A percentile compares a stretch with the other conserved stretches of the same genome.
Evolutionary conservation across 2,329 filamentous ascomycete species (phyloP).

Genomic region (Rhexocercosporidium sp.): DNA sequence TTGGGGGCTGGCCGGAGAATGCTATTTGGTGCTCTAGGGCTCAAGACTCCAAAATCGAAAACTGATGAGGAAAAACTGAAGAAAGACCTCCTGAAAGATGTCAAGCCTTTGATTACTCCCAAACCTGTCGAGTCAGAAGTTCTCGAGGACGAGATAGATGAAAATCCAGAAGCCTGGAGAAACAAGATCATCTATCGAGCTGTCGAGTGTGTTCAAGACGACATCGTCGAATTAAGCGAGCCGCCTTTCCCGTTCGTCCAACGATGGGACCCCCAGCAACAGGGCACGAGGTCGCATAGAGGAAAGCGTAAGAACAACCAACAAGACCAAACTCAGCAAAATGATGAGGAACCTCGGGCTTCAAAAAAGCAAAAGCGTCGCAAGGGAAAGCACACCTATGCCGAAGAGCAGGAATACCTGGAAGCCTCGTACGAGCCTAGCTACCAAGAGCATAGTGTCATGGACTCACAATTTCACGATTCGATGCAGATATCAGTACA

Average conservation of each 20-base stretch:
- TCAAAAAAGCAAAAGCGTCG: conserved; percentile 57
- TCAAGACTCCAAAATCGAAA: conserved; percentile 70
- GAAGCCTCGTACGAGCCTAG: conserved; percentile 41
- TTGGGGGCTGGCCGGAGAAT: conserved; percentile 69
- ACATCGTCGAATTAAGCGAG: conserved; percentile 65
- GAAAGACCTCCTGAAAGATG: conserved; percentile 61
- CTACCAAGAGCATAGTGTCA: conserved; percentile 41
- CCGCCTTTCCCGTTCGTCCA: conserved; percentile 92
- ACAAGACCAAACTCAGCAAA: conserved; percentile 46
- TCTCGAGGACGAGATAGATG: conserved; percentile 42
- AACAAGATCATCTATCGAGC: conserved; percentile 75
- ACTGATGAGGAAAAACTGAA: conserved; percentile 69
- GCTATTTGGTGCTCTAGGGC: conserved; percentile 73
- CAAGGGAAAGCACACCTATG: conserved; percentile 48
- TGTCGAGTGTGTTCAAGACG: conserved; percentile 82
- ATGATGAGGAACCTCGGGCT: conserved; percentile 44
- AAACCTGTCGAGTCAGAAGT: conserved; percentile 25
- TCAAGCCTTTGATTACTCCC: conserved; percentile 47
- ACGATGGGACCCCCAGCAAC: conserved; percentile 83
- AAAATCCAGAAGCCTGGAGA: conserved; percentile 71
- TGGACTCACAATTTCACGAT: conserved; percentile 33
- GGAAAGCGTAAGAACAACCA: conserved; percentile 57
- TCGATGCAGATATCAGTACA: conserved; percentile 22
- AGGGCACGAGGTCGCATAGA: conserved; percentile 49
- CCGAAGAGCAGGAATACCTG: conserved; percentile 49